phyloP scores from a whole-genome alignment of 352 stramenopile species.

The Phytophthora tentaculata region DNA sequence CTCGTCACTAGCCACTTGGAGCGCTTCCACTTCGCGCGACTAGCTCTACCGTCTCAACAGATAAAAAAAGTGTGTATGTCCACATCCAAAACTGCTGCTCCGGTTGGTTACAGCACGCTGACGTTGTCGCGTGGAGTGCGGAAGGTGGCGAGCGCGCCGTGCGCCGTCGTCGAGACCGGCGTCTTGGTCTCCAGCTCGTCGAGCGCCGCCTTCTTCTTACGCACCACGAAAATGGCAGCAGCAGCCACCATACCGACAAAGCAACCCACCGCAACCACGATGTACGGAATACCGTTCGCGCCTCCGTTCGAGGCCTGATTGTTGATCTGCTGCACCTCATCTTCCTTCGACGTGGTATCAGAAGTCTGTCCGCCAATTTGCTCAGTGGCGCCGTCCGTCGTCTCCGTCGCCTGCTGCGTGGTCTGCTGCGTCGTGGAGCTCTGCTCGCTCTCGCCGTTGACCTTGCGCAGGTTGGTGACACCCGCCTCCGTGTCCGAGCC shows the following conservation, averaged over 20 bases:
- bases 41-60: constrained; percentile 35
- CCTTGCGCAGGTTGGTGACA: constrained; percentile 26
- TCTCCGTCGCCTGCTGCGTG: neutral
- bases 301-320: constrained; percentile 25
- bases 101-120: constrained; percentile 52
- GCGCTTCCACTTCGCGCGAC: constrained; percentile 23
- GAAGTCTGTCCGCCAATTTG: constrained; percentile 24
- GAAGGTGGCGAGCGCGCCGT: constrained; percentile 45
- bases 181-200: constrained; percentile 71
- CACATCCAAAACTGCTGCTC: constrained; percentile 24
- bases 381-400: constrained; percentile 5
- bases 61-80: constrained; percentile 37
- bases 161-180: constrained; percentile 37
- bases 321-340: constrained; percentile 45
- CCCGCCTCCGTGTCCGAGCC: constrained; percentile 23
- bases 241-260: constrained; percentile 54
- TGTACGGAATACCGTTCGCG: constrained; percentile 27
- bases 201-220: constrained; percentile 71
- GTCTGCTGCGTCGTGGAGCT: constrained; percentile 7
- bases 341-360: constrained; percentile 27
- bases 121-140: constrained; percentile 59
- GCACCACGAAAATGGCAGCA: constrained; percentile 60
- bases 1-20: constrained; percentile 18
- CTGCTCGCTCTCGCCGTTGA: constrained; percentile 23
- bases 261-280: constrained; percentile 46